Conservation (phyloP, 1,284 basidiomycete genomes). For the Gymnopus androsaceus region DNA sequence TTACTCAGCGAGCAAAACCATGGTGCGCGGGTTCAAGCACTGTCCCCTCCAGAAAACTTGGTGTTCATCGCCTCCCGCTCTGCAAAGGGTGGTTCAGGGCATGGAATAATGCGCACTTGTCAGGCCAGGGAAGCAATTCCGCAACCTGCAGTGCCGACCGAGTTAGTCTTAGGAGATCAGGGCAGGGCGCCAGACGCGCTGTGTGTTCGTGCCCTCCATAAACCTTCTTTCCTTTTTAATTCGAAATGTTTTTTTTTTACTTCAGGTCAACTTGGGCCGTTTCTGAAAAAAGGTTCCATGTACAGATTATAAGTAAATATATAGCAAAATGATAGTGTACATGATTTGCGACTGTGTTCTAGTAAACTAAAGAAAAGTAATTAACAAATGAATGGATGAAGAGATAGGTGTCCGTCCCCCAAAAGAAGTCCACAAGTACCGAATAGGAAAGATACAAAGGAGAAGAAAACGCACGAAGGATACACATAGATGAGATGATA, state of each 20-base stretch:
- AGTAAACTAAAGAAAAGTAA: too few relatives aligned
- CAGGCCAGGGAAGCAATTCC: slow-evolving; percentile 87
- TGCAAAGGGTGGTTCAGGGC: slow-evolving; percentile 60
- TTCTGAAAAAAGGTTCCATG: too few relatives aligned
- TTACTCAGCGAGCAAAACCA: slow-evolving; percentile 59
- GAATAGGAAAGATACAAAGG: neutral
- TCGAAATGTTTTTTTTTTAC: too few relatives aligned
- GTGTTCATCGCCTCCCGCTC: slow-evolving; percentile 64
- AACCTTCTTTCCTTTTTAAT: slow-evolving; percentile 63
- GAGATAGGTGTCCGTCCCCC: neutral
- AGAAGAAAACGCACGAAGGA: neutral
- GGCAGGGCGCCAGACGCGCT: slow-evolving; percentile 77
- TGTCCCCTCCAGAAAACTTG: slow-evolving; percentile 89
- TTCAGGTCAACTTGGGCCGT: too few relatives aligned
- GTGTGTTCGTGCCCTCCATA: slow-evolving; percentile 68
- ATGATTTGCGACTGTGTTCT: too few relatives aligned
- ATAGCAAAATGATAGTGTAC: too few relatives aligned
- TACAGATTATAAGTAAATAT: too few relatives aligned
- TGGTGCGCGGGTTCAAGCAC: slow-evolving; percentile 86
- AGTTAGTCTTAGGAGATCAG: slow-evolving; percentile 89
- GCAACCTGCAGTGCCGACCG: slow-evolving; percentile 80
- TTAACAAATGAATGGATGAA: too few relatives aligned
- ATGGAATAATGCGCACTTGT: slow-evolving; percentile 81
- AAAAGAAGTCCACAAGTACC: neutral
- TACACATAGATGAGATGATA: neutral